These are phyloP conservation scores for Elsinoe batatas DNA, from an alignment of 2,329 filamentous ascomycete species.

Conservation along the genomic window DNA sequence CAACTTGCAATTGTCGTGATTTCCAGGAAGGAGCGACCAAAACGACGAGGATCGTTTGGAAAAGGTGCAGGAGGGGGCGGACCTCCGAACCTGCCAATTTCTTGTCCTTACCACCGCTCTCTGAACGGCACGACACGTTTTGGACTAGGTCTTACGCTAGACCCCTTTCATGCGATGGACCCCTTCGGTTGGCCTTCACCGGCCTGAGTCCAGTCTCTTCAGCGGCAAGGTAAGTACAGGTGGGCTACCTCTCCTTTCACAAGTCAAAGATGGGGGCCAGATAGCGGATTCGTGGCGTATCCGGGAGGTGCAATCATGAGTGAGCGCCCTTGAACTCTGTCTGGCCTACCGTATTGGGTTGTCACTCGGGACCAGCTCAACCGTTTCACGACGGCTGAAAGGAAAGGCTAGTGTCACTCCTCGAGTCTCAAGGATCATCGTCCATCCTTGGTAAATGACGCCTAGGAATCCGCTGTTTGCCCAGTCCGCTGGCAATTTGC, in stretches of 20 bases:
- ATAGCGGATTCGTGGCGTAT: not conserved
- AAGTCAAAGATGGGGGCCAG: not conserved
- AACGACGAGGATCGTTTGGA: too few relatives aligned
- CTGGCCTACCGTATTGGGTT: not conserved
- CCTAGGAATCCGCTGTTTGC: not conserved
- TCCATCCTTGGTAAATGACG: not conserved
- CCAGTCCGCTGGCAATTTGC: constrained; percentile 6
- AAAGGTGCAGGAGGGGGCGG: too few relatives aligned
- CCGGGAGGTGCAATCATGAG: not conserved
- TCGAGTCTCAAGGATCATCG: not conserved
- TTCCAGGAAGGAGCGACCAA: not conserved
- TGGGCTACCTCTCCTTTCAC: not conserved
- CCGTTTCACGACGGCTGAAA: not conserved
- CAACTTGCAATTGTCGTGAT: not conserved
- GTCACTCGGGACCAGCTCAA: not conserved
- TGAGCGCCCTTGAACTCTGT: not conserved
- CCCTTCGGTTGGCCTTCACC: not conserved
- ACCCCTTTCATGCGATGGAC: not conserved
- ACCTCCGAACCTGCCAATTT: too few relatives aligned
- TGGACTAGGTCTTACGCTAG: not conserved
- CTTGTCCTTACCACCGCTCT: too few relatives aligned
- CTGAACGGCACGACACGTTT: not conserved
- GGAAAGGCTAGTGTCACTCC: constrained; percentile 1
- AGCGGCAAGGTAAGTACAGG: too few relatives aligned
- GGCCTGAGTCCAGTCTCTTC: not conserved